These are phyloP conservation scores for Dimargaris cristalligena DNA, from an alignment of 192 early-diverging fungal species.

Conservation along the genomic window DNA sequence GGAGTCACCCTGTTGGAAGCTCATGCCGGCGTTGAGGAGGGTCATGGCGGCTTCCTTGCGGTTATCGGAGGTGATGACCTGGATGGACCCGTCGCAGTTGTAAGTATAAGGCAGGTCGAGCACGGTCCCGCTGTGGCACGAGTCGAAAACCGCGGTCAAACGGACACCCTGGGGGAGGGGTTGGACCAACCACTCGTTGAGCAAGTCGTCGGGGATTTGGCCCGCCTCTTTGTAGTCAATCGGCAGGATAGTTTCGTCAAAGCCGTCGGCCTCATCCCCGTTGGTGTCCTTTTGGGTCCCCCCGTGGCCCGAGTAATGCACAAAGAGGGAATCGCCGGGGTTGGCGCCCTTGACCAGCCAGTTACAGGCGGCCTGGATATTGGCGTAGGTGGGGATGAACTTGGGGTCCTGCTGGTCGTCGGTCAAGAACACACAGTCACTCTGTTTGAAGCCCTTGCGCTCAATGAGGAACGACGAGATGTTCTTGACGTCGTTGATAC, in stretches of 20 bases:
- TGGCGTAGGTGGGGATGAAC: slow-evolving; percentile 28
- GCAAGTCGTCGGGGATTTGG: slow-evolving; percentile 46
- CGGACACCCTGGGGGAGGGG: slow-evolving; percentile 48
- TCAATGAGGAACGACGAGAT: slow-evolving; percentile 37
- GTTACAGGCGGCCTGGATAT: slow-evolving; percentile 41
- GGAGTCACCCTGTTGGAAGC: neutral
- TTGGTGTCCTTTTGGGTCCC: slow-evolving; percentile 22
- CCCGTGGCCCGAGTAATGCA: slow-evolving; percentile 66
- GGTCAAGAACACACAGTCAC: slow-evolving; percentile 43
- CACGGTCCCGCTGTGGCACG: slow-evolving; percentile 46
- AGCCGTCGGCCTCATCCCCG: slow-evolving; percentile 33
- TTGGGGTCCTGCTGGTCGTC: slow-evolving; percentile 39
- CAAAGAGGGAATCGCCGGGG: slow-evolving; percentile 57
- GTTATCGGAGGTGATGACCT: slow-evolving; percentile 18
- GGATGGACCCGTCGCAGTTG: slow-evolving; percentile 21
- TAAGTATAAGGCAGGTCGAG: slow-evolving; percentile 45
- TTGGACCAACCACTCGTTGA: slow-evolving; percentile 42
- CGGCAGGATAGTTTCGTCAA: slow-evolving; percentile 56
- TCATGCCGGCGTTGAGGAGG: slow-evolving; percentile 10
- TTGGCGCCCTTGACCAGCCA: slow-evolving; percentile 47
- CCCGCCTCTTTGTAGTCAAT: slow-evolving; percentile 51
- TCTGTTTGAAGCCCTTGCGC: slow-evolving; percentile 36
- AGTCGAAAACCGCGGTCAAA: slow-evolving; percentile 59
- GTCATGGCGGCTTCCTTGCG: slow-evolving; percentile 14
- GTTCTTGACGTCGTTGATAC: slow-evolving; percentile 33